Evolutionary conservation across 2,329 filamentous ascomycete genomes (phyloP), one percentile per base, ranked within the genome.

Genomic region (Akanthomyces lecanii): DNA sequence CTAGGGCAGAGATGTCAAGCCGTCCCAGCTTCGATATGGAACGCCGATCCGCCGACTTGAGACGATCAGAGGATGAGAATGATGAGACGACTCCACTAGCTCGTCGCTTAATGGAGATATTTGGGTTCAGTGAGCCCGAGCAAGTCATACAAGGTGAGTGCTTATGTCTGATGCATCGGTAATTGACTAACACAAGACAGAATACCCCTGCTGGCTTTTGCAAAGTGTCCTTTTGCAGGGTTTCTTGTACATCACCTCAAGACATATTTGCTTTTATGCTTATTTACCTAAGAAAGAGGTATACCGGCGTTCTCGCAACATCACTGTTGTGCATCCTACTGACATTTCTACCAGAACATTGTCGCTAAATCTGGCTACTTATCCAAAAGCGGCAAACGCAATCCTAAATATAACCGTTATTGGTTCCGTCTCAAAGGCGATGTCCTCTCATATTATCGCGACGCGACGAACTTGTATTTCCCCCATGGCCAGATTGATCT

Each of bases 201-300:
- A 98, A 78, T 97, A 96, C 73, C 90, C 92, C 10, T 98, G 94
- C 77, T 97, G 92, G 88, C 79, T 98, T 45, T 78, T 98, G 40
- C 92, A 97, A 73, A 97, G 90, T 71, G 92, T 97, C 51, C 80
- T 98, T 36, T 82, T 98, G 10, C 92, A 97, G 72, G 95, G 95
- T 6, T 97, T 95, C 73, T 89, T 99, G 83, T 98, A 98, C 77
- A 91, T 99, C 71, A 98, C 95, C 0, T 82, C 89, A 65, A 90
- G 89, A 69, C 95, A 99, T 73, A 90, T 98, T 65, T 97, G 93
- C 77, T 99, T 98, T 74, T 98, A 97, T 73, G 92, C 95, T 45
- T 97, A 97, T 73, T 83, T 98, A n/a, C 92, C 92, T 7, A 96
- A 93, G 80, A 97, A 95, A 81, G 86, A 89, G 58, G 89, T 90